Conservation (phyloP, 352 stramenopile genomes). For the Plasmopara muralis region DNA sequence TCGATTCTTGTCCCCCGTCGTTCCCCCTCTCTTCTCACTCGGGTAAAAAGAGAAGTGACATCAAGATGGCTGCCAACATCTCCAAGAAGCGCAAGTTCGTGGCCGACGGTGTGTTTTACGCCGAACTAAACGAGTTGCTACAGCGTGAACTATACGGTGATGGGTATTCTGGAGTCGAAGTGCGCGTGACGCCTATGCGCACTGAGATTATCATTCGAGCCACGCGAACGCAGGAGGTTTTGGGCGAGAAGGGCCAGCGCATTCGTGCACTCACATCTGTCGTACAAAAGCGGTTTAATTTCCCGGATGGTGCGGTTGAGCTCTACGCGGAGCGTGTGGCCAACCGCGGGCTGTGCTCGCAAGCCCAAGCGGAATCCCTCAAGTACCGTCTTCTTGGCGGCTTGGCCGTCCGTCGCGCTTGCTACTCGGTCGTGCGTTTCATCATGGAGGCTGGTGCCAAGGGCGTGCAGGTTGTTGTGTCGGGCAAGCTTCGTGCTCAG, state of each 20-base stretch:
- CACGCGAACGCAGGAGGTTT: constrained; percentile 97
- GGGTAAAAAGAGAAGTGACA: constrained; percentile 25
- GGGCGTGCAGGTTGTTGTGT: constrained; percentile 98
- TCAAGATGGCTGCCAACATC: constrained; percentile 87
- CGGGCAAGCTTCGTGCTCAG: constrained; percentile 98
- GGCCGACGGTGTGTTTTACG: constrained; percentile 99
- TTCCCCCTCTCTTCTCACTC: constrained; percentile 12
- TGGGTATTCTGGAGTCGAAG: constrained; percentile 98
- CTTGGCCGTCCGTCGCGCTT: constrained; percentile 97
- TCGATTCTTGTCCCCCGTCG: background rate
- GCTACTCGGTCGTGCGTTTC: constrained; percentile 98
- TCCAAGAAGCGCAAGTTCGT: constrained; percentile 99
- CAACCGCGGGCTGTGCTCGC: constrained; percentile 97
- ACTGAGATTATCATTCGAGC: constrained; percentile 99
- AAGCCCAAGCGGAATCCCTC: constrained; percentile 98
- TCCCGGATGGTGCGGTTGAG: constrained; percentile 92
- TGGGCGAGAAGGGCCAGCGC: constrained; percentile 99
- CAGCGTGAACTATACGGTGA: constrained; percentile 97
- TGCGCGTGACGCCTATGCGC: constrained; percentile 97
- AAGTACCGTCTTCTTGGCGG: constrained; percentile 99
- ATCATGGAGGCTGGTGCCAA: constrained; percentile 99
- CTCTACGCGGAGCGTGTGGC: constrained; percentile 98
- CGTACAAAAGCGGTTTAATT: constrained; percentile 99
- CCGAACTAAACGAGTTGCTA: constrained; percentile 99
- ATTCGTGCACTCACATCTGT: constrained; percentile 99